Percentiles rank a stretch among this genome's conserved stretches.
These are phyloP conservation scores for Fusarium tuaranense DNA, from an alignment of 2,329 filamentous ascomycete genomes.

Conservation along the genomic window DNA sequence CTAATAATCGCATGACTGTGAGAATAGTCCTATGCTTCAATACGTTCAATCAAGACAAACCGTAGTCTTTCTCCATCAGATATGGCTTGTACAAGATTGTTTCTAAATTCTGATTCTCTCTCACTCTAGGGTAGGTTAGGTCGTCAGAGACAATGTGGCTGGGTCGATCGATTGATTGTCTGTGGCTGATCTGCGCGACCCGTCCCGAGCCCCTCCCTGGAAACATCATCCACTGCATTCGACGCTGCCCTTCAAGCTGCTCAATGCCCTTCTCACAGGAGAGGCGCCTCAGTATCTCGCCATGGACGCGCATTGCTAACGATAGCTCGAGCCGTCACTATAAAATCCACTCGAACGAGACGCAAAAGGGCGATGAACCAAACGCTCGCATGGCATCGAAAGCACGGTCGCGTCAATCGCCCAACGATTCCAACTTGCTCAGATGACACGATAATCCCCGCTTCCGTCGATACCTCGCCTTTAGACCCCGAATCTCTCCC, in stretches of 20 bases:
- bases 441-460: neutral
- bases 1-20: too few relatives aligned
- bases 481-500: neutral
- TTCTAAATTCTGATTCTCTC: neutral
- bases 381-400: neutral
- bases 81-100: neutral
- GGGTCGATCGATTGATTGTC: neutral
- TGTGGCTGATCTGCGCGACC: neutral
- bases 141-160: neutral
- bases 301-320: neutral
- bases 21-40: too few relatives aligned
- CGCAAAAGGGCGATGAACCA: neutral
- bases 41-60: neutral
- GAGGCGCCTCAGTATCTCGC: neutral
- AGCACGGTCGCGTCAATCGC: neutral
- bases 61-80: neutral
- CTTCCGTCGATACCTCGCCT: fast-evolving
- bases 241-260: fast-evolving
- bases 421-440: neutral
- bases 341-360: neutral
- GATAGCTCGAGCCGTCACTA: neutral
- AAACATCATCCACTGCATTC: fast-evolving
- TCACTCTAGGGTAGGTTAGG: neutral
- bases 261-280: fast-evolving
- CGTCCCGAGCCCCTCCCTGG: neutral